These are phyloP conservation scores for Hypoxylon lenormandii DNA, from an alignment of 495 filamentous ascomycete genomes.

Conservation along the genomic window DNA sequence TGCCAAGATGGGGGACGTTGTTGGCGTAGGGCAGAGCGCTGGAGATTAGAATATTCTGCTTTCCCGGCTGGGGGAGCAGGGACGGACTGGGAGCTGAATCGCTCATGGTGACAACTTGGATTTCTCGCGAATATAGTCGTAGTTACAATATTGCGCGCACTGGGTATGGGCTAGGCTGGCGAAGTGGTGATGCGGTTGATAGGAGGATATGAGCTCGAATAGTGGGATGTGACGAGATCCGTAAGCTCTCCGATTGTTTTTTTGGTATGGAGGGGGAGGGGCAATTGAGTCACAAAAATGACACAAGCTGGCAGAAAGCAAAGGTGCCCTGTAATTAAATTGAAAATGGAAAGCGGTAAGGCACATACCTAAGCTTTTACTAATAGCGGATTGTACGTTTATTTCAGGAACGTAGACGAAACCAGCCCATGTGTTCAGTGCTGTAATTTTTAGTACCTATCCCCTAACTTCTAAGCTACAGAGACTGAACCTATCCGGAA, in stretches of 20 bases:
- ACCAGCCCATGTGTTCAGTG: too few species aligned
- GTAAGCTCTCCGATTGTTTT: neutral
- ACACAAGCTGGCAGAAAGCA: constrained; percentile 25
- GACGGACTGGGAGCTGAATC: constrained; percentile 27
- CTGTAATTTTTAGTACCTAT: too few species aligned
- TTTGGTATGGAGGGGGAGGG: constrained; percentile 42
- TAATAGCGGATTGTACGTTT: neutral
- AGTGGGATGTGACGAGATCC: constrained; percentile 3
- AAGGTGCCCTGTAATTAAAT: neutral
- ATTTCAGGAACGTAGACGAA: neutral
- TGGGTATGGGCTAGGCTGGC: too few species aligned
- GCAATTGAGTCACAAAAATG: constrained; percentile 46
- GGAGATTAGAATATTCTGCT: constrained; percentile 69
- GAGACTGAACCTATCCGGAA: too few species aligned
- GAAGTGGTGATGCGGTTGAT: too few species aligned
- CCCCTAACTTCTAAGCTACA: too few species aligned
- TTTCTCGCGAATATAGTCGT: neutral
- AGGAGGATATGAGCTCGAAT: constrained; percentile 2
- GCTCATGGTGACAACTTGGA: constrained; percentile 25
- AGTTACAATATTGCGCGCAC: neutral
- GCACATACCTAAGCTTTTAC: neutral
- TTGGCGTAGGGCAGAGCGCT: constrained; percentile 89
- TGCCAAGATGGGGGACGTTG: constrained; percentile 94
- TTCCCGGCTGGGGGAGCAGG: constrained; percentile 60
- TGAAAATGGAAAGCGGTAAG: constrained; percentile 31